Base-by-base conservation (phyloP, 2,329 filamentous ascomycete species). In the Nemania abortiva region DNA sequence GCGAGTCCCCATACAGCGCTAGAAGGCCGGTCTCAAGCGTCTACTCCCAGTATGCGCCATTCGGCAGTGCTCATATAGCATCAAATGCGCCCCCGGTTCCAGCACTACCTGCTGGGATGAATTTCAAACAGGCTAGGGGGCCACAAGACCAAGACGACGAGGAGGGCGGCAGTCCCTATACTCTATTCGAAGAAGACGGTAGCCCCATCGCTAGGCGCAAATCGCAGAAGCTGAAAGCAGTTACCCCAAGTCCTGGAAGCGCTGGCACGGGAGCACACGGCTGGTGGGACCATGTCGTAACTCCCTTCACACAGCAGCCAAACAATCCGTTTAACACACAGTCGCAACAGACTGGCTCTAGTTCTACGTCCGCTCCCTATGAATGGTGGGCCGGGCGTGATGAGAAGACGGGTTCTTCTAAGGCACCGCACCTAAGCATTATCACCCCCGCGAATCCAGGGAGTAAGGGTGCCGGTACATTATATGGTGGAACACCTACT, bases 231-330 rank as follows among this genome's bases (percentile, higher is more conserved):
- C 76, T 79, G 15, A 83, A 81, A 60, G 79, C 77, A 7, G 75
- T 78, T 9, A 76, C 78, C 55, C 57, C 82, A 72, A 80, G 82
- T 50, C 79, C 84, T 53, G 79, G 84, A 56, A 88, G 86, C 49
- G 88, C 87, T 31, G 85, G 83, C 50, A 86, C 87, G 11, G 85
- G 85, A 64, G 91, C 90, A 29, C 85, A 86, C 68, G 92, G 92
- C 22, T 94, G 92, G 91, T 94, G 92, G 92, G 92, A 93, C 74
- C 86, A 92, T 72, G 88, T 94, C 64, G 90, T 87, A 7, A 92
- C 91, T 0, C 92, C 92, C 0, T 94, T 94, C 74, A 74, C 80
- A 18, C 83, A 86, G 34, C 75, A 85, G 73, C 74, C 79, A 15
- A 84, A 83, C 31, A 85, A 83, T 45, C 84, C 86, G 24, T 81